phyloP scores from a whole-genome alignment of 2,329 filamentous ascomycete genomes.

The Sphaerulina vaccinii region DNA sequence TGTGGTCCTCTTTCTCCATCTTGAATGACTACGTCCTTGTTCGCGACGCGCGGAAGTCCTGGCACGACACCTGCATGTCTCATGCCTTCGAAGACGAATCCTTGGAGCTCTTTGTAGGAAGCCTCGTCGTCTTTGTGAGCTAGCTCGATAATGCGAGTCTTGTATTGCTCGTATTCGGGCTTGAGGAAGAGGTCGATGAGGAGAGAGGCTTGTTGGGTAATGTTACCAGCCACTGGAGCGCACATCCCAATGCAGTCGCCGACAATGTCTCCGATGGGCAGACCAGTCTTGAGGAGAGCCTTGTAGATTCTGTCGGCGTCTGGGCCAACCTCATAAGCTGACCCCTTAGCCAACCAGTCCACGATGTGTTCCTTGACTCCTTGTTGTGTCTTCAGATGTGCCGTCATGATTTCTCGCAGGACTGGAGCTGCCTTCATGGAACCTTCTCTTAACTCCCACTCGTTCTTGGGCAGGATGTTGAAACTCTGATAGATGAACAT shows the following conservation, averaged over 20 bases:
- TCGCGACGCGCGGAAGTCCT: conserved; percentile 53
- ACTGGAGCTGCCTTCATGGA: conserved; percentile 42
- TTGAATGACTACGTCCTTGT: conserved; percentile 42
- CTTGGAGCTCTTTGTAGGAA: conserved; percentile 50
- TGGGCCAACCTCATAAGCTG: conserved; percentile 49
- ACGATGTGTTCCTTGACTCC: conserved; percentile 45
- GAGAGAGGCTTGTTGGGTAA: conserved; percentile 55
- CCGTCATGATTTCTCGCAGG: conserved; percentile 44
- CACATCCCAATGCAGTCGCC: conserved; percentile 53
- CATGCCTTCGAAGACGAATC: conserved; percentile 57
- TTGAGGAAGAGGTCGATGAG: conserved; percentile 55
- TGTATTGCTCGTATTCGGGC: conserved; percentile 52
- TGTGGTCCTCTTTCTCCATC: conserved; percentile 52
- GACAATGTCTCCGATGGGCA: conserved; percentile 50
- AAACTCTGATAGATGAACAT: conserved; percentile 54
- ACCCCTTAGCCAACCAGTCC: conserved; percentile 51
- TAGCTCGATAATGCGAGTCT: conserved; percentile 52
- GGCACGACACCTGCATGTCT: conserved; percentile 53
- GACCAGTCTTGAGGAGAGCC: conserved; percentile 47
- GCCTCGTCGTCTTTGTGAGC: conserved; percentile 45
- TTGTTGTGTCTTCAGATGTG: conserved; percentile 48
- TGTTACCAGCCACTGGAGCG: conserved; percentile 50
- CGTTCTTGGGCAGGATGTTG: conserved; percentile 52
- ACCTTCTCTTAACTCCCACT: conserved; percentile 51
- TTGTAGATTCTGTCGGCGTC: conserved; percentile 55